A percentile compares a stretch with the other conserved stretches of the same genome.
Conservation (phyloP, 2,329 filamentous ascomycete genomes). For the Alternaria incomplexa region DNA sequence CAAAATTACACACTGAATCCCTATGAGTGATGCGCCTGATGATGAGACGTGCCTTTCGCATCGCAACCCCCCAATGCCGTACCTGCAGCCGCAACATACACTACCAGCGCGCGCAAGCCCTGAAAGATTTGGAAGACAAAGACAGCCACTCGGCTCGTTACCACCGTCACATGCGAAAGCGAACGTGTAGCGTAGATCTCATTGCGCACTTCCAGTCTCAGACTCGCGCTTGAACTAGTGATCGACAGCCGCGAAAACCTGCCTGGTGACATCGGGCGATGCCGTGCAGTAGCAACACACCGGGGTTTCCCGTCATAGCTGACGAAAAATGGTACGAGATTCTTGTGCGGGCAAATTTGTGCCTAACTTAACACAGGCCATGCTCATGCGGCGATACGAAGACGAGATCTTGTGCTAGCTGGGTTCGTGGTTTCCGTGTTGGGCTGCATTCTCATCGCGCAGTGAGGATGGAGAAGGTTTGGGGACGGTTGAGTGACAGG, state of each 20-base stretch:
- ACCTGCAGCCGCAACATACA: not conserved
- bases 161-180: not conserved
- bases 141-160: not conserved
- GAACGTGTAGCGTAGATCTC: not conserved
- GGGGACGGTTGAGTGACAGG: not conserved
- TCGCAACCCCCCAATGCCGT: not conserved
- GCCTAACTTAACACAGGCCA: not conserved
- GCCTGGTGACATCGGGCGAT: not conserved
- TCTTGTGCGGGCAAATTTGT: not conserved
- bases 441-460: not conserved
- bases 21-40: not conserved
- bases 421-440: not conserved
- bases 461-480: not conserved
- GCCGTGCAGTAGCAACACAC: not conserved
- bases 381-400: not conserved
- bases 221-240: not conserved
- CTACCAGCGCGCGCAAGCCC: not conserved
- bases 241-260: not conserved
- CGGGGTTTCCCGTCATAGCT: not conserved
- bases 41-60: not conserved
- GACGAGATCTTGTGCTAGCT: not conserved
- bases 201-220: not conserved
- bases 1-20: not conserved
- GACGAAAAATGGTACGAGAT: not conserved
- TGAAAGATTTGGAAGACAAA: not conserved